These are phyloP conservation scores for Fusarium sp. DNA, from an alignment of 2,329 filamentous ascomycete genomes.

Conservation along the genomic window DNA sequence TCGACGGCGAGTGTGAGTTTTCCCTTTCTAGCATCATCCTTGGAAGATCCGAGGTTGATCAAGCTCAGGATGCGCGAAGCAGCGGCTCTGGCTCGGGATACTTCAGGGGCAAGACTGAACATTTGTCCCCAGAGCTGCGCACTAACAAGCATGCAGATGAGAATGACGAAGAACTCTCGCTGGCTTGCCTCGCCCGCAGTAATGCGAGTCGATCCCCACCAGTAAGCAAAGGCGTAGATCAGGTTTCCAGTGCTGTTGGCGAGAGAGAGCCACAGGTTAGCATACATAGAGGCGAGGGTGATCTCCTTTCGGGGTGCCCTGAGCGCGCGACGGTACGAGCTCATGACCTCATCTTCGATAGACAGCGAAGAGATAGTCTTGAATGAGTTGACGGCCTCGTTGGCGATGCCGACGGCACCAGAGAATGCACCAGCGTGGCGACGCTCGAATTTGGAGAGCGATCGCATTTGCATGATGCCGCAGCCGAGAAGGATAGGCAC, in stretches of 20 bases:
- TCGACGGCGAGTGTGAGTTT: slow-evolving; percentile 19
- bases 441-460: slow-evolving; percentile 73
- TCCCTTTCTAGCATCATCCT: slow-evolving; percentile 37
- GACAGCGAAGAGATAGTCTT: slow-evolving; percentile 73
- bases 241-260: slow-evolving; percentile 74
- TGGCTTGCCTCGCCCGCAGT: slow-evolving; percentile 74
- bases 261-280: slow-evolving; percentile 73
- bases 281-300: slow-evolving; percentile 63
- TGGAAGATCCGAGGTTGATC: slow-evolving; percentile 60
- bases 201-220: slow-evolving; percentile 83
- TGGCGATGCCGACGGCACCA: slow-evolving; percentile 74
- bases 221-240: slow-evolving; percentile 83
- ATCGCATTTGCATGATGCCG: slow-evolving; percentile 77
- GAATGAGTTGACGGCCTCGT: slow-evolving; percentile 77
- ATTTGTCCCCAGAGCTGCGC: slow-evolving; percentile 82
- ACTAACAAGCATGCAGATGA: slow-evolving; percentile 79
- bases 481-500: slow-evolving; percentile 78
- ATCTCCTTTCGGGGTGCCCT: slow-evolving; percentile 68
- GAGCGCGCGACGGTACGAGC: slow-evolving; percentile 67
- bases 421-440: slow-evolving; percentile 76
- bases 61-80: slow-evolving; percentile 70
- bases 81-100: slow-evolving; percentile 76
- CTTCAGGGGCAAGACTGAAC: slow-evolving; percentile 81
- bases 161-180: slow-evolving; percentile 82
- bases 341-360: slow-evolving; percentile 65